Base-by-base conservation (phyloP, 1,284 basidiomycete genomes). In the Cryptococcus floricola region DNA sequence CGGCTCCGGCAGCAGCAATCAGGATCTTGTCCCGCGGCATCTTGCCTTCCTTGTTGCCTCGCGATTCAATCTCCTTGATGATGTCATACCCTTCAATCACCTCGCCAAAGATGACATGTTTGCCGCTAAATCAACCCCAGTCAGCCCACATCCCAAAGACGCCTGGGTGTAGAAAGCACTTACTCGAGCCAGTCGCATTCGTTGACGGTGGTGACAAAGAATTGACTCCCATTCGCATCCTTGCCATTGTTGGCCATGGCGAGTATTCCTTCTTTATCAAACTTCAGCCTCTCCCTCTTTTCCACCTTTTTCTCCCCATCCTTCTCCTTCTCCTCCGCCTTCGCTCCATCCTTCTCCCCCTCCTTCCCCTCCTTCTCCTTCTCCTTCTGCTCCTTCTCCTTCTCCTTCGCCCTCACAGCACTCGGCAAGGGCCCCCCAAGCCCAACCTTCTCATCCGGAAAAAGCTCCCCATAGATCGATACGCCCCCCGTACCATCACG, bases 71-170 rank as follows among this genome's bases (percentile, higher is more conserved):
- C 58, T 92, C 78, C 64, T 73, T 76, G 52, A 83, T 80, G 56
- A 92, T 78, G 53, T 91, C 86, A 86, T 92, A 87, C 41, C 91
- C 92, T 55, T 91, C 86, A 49, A 92, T 62, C 57, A 95, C 87
- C 66, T 85, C 86, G 56, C 92, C 92, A 65, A 95, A 95, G 44
- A 96, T 91, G 69, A 92, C 69, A 64, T 77, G 76, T 56, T 73
- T 75, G 48, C 76, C 72, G 53, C 70, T 72, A 46, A 7, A 3
- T n/a, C 77, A 59, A 64, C 59, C 67, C 50, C 57, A 58, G 31
- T 52, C 39, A 45, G 50, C 37, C 37, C 23, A 42, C 39, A 54
- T 39, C n/a, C 10, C 28, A 37, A 48, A 23, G 23, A 23, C 23
- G 23, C 23, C 23, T 23, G 23, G 23, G 23, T 23, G 23, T 14